Evolutionary conservation across 306 rosid genomes (phyloP).

Genomic region (Fragaria nilgerrensis): DNA sequence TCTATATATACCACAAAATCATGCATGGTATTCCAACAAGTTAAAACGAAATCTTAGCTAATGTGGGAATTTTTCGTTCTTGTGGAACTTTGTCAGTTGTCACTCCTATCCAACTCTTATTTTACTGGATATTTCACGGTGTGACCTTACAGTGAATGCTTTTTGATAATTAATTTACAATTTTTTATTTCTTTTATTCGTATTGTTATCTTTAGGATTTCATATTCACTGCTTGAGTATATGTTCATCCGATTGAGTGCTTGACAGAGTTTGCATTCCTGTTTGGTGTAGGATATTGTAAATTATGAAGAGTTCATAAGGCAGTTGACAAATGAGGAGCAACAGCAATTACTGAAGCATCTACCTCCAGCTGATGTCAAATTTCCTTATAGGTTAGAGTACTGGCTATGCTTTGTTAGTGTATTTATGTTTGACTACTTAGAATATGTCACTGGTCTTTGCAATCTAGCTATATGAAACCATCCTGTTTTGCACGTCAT

Average conservation of each 20-base stretch:
- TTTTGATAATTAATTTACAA: not conserved
- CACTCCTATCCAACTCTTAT: not conserved
- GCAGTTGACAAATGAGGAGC: conserved; percentile 85
- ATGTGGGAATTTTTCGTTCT: not conserved
- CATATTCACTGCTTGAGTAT: not conserved
- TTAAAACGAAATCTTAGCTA: not conserved
- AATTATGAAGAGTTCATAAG: conserved; percentile 73
- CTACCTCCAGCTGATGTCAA: conserved; percentile 70
- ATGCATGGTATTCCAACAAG: not conserved
- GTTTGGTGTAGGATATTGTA: conserved; percentile 61
- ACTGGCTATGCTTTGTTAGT: conserved; percentile 15
- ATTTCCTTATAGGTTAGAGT: conserved; percentile 76
- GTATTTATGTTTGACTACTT: conserved; percentile 5
- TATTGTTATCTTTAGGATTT: not conserved
- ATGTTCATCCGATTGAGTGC: conserved; percentile 19
- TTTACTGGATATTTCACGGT: not conserved
- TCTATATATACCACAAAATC: not conserved
- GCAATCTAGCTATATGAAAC: conserved; percentile 10
- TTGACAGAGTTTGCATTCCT: conserved; percentile 30
- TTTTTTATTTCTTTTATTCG: not conserved
- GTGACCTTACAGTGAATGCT: not conserved
- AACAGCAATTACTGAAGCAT: conserved; percentile 69
- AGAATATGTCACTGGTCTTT: conserved; percentile 3
- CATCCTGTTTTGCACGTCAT: conserved; percentile 9
- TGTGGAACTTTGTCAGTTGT: not conserved